Evolutionary conservation across 345 rosid genomes (phyloP).

Genomic region (Pseudoturritis turrita): DNA sequence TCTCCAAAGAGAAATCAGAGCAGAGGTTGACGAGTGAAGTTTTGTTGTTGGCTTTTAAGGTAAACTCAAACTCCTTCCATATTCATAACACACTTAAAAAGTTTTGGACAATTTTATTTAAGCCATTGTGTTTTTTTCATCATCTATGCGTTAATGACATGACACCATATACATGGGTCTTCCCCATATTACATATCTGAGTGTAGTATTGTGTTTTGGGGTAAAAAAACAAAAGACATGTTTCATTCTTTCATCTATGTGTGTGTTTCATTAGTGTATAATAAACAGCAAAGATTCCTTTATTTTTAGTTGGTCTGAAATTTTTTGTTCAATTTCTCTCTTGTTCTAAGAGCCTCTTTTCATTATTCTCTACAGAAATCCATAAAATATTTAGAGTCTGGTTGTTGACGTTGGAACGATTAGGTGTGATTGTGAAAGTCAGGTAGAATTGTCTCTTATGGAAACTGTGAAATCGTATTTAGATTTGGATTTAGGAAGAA

Average conservation of each 20-base stretch:
- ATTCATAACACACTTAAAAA: background rate
- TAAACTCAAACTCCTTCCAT: conserved; percentile 16
- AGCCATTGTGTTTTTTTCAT: conserved; percentile 11
- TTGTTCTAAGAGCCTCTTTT: background rate
- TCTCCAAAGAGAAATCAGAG: conserved; percentile 68
- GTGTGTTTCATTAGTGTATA: conserved; percentile 5
- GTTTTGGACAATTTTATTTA: conserved; percentile 10
- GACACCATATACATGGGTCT: background rate
- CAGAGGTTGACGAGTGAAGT: conserved; percentile 67
- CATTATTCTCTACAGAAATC: background rate
- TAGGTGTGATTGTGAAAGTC: background rate
- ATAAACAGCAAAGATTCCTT: background rate
- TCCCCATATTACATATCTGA: conserved; percentile 8
- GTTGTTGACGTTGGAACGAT: background rate
- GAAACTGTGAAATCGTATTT: no score
- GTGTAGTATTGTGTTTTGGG: conserved; percentile 18
- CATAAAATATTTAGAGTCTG: background rate
- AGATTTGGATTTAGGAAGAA: no score
- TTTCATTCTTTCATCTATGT: background rate
- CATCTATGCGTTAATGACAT: background rate
- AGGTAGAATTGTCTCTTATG: background rate
- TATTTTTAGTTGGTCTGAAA: background rate
- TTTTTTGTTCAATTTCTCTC: background rate
- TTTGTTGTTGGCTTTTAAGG: conserved; percentile 21
- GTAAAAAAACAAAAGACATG: background rate